A percentile compares a stretch with the other conserved stretches of the same genome.
These are phyloP conservation scores for Hortiboletus campestris DNA, from an alignment of 768 basidiomycete genomes.

Conservation along the genomic window DNA sequence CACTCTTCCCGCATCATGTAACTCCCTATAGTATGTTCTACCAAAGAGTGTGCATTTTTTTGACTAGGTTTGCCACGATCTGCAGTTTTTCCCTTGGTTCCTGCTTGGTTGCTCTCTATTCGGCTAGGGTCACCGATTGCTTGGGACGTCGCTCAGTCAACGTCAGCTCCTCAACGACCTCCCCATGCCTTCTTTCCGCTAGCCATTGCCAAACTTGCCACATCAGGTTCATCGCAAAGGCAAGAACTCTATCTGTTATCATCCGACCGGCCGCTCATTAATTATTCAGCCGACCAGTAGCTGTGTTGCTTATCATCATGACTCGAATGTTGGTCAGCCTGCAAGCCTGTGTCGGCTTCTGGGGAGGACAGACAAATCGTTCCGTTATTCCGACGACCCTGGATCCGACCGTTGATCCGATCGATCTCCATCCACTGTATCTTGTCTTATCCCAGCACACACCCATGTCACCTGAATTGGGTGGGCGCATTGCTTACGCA, in stretches of 20 bases:
- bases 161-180: neutral
- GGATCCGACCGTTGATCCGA: conserved; percentile 16
- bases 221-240: neutral
- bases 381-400: neutral
- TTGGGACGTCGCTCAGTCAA: neutral
- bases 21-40: too few relatives aligned
- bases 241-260: neutral
- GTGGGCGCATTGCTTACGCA: neutral
- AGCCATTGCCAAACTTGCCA: neutral
- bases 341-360: neutral
- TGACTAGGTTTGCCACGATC: neutral
- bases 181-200: neutral
- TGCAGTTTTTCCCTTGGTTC: neutral
- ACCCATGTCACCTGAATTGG: conserved; percentile 12
- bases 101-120: neutral
- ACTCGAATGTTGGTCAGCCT: neutral
- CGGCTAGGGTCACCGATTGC: neutral
- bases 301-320: neutral
- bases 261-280: neutral
- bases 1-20: neutral
- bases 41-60: too few relatives aligned
- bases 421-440: conserved; percentile 15
- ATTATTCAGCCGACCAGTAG: neutral
- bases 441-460: conserved; percentile 5
- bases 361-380: neutral